Evolutionary conservation across 345 rosid species (phyloP).

Genomic region (Aquilaria yunnanensis): DNA sequence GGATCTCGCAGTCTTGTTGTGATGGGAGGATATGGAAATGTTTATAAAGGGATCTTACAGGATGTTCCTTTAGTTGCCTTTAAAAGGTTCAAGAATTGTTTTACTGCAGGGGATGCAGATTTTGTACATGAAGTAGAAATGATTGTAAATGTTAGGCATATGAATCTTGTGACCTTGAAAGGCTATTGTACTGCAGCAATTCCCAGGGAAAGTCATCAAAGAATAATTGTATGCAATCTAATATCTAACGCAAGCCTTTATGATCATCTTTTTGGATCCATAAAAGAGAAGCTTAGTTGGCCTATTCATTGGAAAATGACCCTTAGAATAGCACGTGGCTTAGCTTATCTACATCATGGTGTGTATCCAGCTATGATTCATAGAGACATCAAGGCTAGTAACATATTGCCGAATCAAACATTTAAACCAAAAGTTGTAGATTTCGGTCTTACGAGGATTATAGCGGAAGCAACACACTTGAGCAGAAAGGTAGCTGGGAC

Average conservation of each 20-base stretch:
- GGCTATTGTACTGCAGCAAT: slow-evolving; percentile 33
- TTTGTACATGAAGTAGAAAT: slow-evolving; percentile 39
- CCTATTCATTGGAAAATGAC: slow-evolving; percentile 31
- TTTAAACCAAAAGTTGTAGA: slow-evolving; percentile 40
- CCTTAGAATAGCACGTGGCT: slow-evolving; percentile 36
- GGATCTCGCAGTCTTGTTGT: slow-evolving; percentile 21
- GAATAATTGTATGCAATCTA: slow-evolving; percentile 35
- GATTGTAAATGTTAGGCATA: slow-evolving; percentile 38
- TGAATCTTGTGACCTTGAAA: slow-evolving; percentile 35
- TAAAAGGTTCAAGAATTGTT: slow-evolving; percentile 39
- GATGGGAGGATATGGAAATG: slow-evolving; percentile 17
- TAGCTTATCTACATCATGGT: slow-evolving; percentile 37
- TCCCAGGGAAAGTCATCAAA: slow-evolving; percentile 27
- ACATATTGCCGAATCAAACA: slow-evolving; percentile 32
- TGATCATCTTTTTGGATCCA: slow-evolving; percentile 30
- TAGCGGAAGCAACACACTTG: slow-evolving; percentile 31
- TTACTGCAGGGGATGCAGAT: slow-evolving; percentile 23
- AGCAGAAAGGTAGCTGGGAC: slow-evolving; percentile 39
- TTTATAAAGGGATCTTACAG: slow-evolving; percentile 26
- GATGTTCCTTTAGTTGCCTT: slow-evolving; percentile 35
- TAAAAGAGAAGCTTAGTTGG: slow-evolving; percentile 27
- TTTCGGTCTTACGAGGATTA: slow-evolving; percentile 43
- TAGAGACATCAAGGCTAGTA: slow-evolving; percentile 40
- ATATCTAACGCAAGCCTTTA: slow-evolving; percentile 34
- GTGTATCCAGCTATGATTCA: slow-evolving; percentile 36